A percentile compares a stretch with the other conserved stretches of the same genome.
phyloP scores from a whole-genome alignment of 805 yeast species.

The Saccharomyces paradoxus region DNA sequence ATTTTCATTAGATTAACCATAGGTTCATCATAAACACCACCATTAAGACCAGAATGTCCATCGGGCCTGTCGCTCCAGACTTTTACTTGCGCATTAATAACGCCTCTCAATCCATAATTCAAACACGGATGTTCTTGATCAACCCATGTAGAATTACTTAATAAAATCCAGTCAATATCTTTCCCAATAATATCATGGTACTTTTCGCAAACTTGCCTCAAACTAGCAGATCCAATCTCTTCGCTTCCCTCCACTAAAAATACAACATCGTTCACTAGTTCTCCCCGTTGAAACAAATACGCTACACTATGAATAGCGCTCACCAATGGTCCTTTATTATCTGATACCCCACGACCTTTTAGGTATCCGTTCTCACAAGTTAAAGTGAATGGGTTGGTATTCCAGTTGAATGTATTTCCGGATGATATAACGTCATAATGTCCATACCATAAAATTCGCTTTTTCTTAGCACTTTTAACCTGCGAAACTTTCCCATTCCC shows the following conservation, averaged over 20 bases:
- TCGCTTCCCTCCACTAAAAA: slow-evolving; percentile 93
- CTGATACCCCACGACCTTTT: slow-evolving; percentile 88
- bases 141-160: slow-evolving; percentile 91
- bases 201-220: slow-evolving; percentile 53
- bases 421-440: slow-evolving; percentile 94
- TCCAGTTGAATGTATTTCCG: slow-evolving; percentile 54
- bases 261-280: slow-evolving; percentile 62
- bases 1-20: slow-evolving; percentile 74
- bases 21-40: slow-evolving; percentile 86
- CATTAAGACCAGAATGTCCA: slow-evolving; percentile 93
- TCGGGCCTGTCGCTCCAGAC: slow-evolving; percentile 72
- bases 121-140: slow-evolving; percentile 84
- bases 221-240: slow-evolving; percentile 86
- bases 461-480: slow-evolving; percentile 8
- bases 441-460: slow-evolving; percentile 78
- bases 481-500: slow-evolving; percentile 29
- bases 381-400: slow-evolving; percentile 67
- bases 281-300: slow-evolving; percentile 44
- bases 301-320: slow-evolving; percentile 86
- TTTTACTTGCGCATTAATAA: slow-evolving; percentile 67
- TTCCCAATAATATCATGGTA: slow-evolving; percentile 51
- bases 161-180: slow-evolving; percentile 75
- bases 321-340: slow-evolving; percentile 87
- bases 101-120: slow-evolving; percentile 91
- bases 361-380: slow-evolving; percentile 76